Evolutionary conservation across 1,139 yeast genomes (phyloP).

Genomic region (Suhomyces panamericanus): DNA sequence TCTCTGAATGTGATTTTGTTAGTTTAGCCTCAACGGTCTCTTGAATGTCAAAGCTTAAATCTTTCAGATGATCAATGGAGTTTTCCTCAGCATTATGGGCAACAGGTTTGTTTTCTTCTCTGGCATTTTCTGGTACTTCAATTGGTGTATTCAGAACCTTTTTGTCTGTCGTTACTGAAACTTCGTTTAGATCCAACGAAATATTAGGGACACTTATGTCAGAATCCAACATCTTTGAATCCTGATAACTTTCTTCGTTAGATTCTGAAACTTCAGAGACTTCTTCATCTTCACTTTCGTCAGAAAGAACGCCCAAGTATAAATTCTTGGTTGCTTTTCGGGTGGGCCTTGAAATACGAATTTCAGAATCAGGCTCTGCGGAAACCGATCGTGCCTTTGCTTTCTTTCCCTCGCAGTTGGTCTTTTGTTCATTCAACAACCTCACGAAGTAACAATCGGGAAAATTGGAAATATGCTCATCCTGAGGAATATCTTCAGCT

Average conservation of each 20-base stretch:
- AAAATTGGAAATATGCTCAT: constrained; percentile 49
- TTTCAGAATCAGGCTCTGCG: neutral
- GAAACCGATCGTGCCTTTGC: neutral
- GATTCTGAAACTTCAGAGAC: neutral
- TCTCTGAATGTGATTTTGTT: neutral
- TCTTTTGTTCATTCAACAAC: constrained; percentile 2
- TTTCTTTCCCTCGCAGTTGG: neutral
- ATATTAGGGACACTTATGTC: neutral
- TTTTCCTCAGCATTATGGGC: too few species aligned
- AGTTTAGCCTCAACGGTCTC: neutral
- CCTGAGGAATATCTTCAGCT: constrained; percentile 59
- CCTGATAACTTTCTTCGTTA: neutral
- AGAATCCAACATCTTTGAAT: neutral
- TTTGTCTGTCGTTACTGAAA: neutral
- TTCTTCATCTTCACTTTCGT: constrained; percentile 7
- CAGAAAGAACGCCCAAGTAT: constrained; percentile 11
- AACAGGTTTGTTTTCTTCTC: too few species aligned
- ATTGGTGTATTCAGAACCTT: too few species aligned
- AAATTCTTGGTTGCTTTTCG: constrained; percentile 2
- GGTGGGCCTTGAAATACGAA: neutral
- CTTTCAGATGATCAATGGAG: too few species aligned
- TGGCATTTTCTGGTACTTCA: too few species aligned
- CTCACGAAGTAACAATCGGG: constrained; percentile 51
- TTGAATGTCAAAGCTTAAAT: too few species aligned
- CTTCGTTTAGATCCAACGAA: neutral